Evolutionary conservation across 768 basidiomycete genomes (phyloP).

Genomic region (Chlorophyllum brunneum): DNA sequence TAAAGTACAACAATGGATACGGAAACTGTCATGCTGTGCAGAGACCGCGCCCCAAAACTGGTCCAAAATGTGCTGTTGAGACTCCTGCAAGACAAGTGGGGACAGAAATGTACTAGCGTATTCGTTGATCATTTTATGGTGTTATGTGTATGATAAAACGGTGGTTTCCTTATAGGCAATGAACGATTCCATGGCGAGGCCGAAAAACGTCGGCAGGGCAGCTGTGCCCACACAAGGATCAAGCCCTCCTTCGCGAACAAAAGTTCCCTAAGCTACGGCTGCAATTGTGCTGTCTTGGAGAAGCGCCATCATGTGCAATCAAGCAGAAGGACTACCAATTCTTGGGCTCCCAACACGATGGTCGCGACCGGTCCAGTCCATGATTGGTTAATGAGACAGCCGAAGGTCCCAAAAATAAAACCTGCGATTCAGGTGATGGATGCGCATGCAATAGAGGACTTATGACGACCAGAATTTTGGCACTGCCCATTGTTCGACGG

Average conservation of each 20-base stretch:
- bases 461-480: background rate
- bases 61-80: no score
- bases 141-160: no score
- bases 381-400: background rate
- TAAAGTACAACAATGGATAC: no score
- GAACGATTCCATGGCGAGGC: no score
- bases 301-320: conserved; percentile 1
- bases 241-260: background rate
- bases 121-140: no score
- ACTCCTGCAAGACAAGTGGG: no score
- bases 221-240: no score
- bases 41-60: no score
- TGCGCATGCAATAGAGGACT: conserved; percentile 1
- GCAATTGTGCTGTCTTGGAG: background rate
- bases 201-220: no score
- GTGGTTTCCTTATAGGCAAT: no score
- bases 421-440: conserved; percentile 2
- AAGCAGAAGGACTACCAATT: background rate
- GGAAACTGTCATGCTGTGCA: no score
- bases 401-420: background rate
- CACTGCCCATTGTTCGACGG: background rate
- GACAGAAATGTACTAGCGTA: no score
- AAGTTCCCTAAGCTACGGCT: background rate
- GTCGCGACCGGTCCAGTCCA: background rate
- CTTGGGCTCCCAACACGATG: background rate